Conservation (phyloP, 2,329 filamentous ascomycete species). For the Chaetomium sp. region DNA sequence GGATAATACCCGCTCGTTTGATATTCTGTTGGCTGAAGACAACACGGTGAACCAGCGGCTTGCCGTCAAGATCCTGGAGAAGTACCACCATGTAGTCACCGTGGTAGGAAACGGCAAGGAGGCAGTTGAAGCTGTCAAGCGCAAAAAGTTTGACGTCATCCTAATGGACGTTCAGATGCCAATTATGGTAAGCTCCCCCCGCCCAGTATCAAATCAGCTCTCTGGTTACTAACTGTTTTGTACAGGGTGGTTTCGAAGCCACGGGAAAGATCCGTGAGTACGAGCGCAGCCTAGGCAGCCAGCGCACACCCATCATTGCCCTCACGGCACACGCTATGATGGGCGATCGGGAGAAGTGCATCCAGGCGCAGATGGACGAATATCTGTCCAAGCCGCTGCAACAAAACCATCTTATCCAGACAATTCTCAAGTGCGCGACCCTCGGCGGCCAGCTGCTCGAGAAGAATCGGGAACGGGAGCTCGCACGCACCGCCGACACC, state of each 20-base stretch:
- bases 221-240: constrained; percentile 44
- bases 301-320: constrained; percentile 92
- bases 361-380: constrained; percentile 98
- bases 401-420: constrained; percentile 96
- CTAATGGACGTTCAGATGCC: constrained; percentile 99
- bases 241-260: constrained; percentile 88
- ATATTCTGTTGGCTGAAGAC: constrained; percentile 93
- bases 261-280: constrained; percentile 96
- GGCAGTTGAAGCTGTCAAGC: constrained; percentile 88
- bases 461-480: constrained; percentile 67
- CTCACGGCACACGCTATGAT: constrained; percentile 98
- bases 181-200: constrained; percentile 72
- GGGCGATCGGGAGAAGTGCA: constrained; percentile 96
- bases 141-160: constrained; percentile 91
- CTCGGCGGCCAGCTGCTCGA: constrained; percentile 82
- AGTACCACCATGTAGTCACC: constrained; percentile 89
- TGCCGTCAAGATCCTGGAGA: constrained; percentile 95
- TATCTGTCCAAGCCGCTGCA: constrained; percentile 96
- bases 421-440: constrained; percentile 94
- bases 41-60: constrained; percentile 96
- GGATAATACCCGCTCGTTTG: constrained; percentile 92
- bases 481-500: constrained; percentile 54
- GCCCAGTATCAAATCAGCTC: background rate
- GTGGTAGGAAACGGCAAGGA: constrained; percentile 95
- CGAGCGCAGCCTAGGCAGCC: constrained; percentile 76